Evolutionary conservation across 2,329 filamentous ascomycete species (phyloP), one percentile per base, ranked within the genome.

Genomic region (Monilinia fructicola): DNA sequence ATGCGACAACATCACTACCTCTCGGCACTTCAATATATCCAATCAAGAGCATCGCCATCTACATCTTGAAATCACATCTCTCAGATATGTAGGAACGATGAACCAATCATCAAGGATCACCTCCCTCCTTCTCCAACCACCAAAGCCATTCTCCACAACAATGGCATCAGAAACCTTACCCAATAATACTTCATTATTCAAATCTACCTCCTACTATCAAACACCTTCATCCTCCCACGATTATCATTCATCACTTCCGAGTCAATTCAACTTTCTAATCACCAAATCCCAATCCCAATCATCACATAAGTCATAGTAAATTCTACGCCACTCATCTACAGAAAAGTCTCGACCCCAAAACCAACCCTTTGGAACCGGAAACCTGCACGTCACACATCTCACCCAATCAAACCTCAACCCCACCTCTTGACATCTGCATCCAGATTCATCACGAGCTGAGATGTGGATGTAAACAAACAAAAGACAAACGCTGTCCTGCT

Each of bases 151-250:
- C 31, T 23, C 52, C 31, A 26, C 28, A n/a, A 11, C 35, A 46
- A 52, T 14, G 23, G n/a, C 46, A 50, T 53, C 38, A 60, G 1
- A 38, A 44, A 53, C 5, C 54, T 21, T 31, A n/a, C 23, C 60
- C 50, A 63, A 63, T 63, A 42, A 53, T 31, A 46, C 50, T 61
- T 46, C 58, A 38, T 61, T 31, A 5, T 50, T 61, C 46, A 18
- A 35, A 35, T 35, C 31, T 35, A n/a, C n/a, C n/a, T n/a, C n/a
- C n/a, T n/a, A 35, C 31, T 35, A 35, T 35, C 31, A 35, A 7
- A 35, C 31, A 35, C 31, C 6, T 35, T 7, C 5, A 35, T 35
- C 31, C 31, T 35, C 31, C 31, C 5, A 7, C 6, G 31, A 35
- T 35, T 5, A 35, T 35, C 1, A 35, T 50, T 61, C 46, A 9